Evolutionary conservation across 2,329 filamentous ascomycete genomes (phyloP).

Genomic region (Pezicula neosporulosa): DNA sequence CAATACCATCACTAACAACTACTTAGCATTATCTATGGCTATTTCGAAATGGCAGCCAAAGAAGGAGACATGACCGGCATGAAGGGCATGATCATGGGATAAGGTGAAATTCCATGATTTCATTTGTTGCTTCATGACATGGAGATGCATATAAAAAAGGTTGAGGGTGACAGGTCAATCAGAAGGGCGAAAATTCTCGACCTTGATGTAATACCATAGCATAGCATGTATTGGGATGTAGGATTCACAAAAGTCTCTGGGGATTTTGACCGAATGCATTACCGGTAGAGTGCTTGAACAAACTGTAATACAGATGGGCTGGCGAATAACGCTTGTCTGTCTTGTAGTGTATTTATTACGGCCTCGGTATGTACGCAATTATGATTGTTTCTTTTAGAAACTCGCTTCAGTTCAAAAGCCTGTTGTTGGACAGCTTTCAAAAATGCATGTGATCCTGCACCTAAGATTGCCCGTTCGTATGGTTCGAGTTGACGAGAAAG

Average conservation of each 20-base stretch:
- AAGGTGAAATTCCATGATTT: slow-evolving; percentile 26
- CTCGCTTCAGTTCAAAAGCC: no score
- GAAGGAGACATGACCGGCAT: slow-evolving; percentile 90
- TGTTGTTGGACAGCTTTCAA: no score
- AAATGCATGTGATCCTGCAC: no score
- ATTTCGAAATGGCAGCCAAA: slow-evolving; percentile 99
- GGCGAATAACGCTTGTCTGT: no score
- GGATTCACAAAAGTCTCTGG: background rate
- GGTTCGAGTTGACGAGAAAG: no score
- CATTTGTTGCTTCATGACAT: background rate
- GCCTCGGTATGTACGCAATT: no score
- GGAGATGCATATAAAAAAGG: background rate
- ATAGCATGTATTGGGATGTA: background rate
- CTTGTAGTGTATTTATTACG: no score
- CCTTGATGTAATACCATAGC: background rate
- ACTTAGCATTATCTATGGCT: slow-evolving; percentile 91
- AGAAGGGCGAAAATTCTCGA: background rate
- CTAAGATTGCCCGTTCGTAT: no score
- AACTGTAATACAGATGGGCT: no score
- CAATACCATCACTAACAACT: slow-evolving; percentile 27
- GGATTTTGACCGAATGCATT: background rate
- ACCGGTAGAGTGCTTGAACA: background rate
- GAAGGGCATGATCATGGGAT: slow-evolving; percentile 72
- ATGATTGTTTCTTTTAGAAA: no score
- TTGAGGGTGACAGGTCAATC: background rate